A percentile compares a stretch with the other conserved stretches of the same genome.
Conservation (phyloP, 345 rosid genomes). For the Euphorbia lathyris region DNA sequence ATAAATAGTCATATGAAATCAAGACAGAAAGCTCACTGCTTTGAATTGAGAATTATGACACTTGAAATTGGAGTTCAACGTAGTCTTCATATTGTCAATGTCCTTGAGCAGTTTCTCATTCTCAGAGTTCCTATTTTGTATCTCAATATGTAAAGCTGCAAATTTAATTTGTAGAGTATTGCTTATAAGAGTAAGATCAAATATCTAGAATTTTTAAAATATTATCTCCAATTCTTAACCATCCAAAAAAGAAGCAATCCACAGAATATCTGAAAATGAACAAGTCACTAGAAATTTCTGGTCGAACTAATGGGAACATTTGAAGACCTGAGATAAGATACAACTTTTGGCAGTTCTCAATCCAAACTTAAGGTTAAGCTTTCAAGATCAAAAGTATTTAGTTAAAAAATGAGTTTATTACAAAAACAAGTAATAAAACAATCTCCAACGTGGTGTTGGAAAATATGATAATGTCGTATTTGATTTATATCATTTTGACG, state of each 20-base stretch:
- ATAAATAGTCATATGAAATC: neutral
- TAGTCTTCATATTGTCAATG: conserved; percentile 33
- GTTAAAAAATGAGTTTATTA: neutral
- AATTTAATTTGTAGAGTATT: neutral
- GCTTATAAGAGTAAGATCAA: neutral
- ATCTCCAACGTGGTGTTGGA: neutral
- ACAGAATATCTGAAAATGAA: neutral
- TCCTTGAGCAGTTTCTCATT: conserved; percentile 37
- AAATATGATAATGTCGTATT: neutral
- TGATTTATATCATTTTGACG: neutral
- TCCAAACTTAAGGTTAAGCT: neutral
- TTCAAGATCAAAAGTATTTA: neutral
- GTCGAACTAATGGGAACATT: neutral
- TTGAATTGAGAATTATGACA: conserved; percentile 1
- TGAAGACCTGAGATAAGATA: neutral
- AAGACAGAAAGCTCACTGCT: conserved; percentile 10
- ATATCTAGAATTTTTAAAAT: neutral
- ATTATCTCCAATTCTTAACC: neutral
- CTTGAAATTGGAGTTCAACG: conserved; percentile 12
- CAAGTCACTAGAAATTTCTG: neutral
- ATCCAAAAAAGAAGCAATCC: neutral
- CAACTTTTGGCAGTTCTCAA: neutral
- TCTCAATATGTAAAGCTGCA: conserved; percentile 40
- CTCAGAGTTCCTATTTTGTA: conserved; percentile 28
- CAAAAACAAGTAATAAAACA: neutral